These are phyloP conservation scores for Podospora didyma DNA, from an alignment of 495 filamentous ascomycete genomes.

Conservation along the genomic window DNA sequence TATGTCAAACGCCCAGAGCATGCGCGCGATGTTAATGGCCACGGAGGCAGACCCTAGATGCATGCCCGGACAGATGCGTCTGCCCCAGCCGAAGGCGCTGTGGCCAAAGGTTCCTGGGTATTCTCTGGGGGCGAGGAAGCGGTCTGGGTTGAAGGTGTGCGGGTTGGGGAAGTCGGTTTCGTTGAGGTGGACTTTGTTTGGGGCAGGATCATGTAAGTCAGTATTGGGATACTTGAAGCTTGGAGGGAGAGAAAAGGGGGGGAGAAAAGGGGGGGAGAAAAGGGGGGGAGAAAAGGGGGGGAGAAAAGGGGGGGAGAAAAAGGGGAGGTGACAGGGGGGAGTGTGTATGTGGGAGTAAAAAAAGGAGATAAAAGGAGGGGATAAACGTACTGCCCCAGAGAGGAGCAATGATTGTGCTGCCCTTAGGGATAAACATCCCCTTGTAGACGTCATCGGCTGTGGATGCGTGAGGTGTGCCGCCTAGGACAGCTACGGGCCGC, in stretches of 20 bases:
- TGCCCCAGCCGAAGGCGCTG: constrained; percentile 56
- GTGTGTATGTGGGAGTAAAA: too few relatives aligned
- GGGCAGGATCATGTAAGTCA: too few relatives aligned
- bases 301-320: too few relatives aligned
- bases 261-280: too few relatives aligned
- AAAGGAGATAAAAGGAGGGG: too few relatives aligned
- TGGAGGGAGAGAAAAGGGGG: too few relatives aligned
- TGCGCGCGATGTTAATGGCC: constrained; percentile 48
- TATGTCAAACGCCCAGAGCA: constrained; percentile 50
- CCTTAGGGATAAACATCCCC: constrained; percentile 49
- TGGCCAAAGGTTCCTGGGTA: constrained; percentile 52
- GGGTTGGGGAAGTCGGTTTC: constrained; percentile 55
- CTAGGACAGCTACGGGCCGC: constrained; percentile 46
- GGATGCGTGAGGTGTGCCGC: constrained; percentile 56
- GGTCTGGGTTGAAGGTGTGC: constrained; percentile 45
- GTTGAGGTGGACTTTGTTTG: constrained; percentile 47
- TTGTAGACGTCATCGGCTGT: constrained; percentile 54
- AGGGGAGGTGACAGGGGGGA: too few relatives aligned
- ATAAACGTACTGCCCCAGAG: constrained; percentile 43
- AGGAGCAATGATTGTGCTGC: constrained; percentile 49
- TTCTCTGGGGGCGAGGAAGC: constrained; percentile 35
- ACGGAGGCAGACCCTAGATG: constrained; percentile 48
- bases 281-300: too few relatives aligned
- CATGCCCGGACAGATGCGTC: constrained; percentile 54
- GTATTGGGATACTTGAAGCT: too few relatives aligned